Conservation (phyloP, 371 early-diverging fungal genomes). For the Haplosporangium sp. region DNA sequence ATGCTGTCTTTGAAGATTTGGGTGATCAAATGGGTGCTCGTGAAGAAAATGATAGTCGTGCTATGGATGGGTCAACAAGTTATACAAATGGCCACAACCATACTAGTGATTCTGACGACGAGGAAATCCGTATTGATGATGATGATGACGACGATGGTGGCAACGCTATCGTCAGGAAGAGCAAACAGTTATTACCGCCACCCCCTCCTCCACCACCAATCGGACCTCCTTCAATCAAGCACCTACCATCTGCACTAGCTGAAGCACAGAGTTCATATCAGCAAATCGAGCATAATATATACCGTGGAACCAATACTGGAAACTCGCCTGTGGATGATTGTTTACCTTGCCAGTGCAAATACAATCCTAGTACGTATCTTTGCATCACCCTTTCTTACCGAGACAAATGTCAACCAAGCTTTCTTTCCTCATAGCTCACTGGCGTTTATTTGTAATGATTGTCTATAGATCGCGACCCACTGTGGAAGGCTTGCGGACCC, state of each 20-base stretch:
- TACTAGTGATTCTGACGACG: slow-evolving; percentile 37
- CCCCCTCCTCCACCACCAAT: slow-evolving; percentile 54
- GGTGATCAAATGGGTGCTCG: not conserved
- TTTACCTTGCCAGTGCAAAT: slow-evolving; percentile 86
- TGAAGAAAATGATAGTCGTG: slow-evolving; percentile 6
- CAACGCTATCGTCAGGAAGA: not conserved
- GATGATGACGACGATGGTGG: slow-evolving; percentile 18
- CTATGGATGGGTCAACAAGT: not conserved
- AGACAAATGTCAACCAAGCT: not conserved
- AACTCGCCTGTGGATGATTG: slow-evolving; percentile 77
- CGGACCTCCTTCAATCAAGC: slow-evolving; percentile 51
- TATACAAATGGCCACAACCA: slow-evolving; percentile 16
- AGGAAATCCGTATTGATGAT: slow-evolving; percentile 43
- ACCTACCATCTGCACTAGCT: slow-evolving; percentile 35
- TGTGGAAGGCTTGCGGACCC: slow-evolving; percentile 86
- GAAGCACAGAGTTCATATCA: slow-evolving; percentile 68
- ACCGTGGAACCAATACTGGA: slow-evolving; percentile 77
- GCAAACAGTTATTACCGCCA: slow-evolving; percentile 30
- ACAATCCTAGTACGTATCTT: slow-evolving; percentile 66
- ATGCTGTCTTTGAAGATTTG: slow-evolving; percentile 40
- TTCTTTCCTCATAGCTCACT: not conserved
- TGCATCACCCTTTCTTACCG: not conserved
- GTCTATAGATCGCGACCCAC: slow-evolving; percentile 41
- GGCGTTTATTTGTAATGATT: not conserved
- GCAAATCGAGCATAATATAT: slow-evolving; percentile 77